phyloP scores from a whole-genome alignment of 2,329 filamentous ascomycete species.

The Podosphaera leucotricha region DNA sequence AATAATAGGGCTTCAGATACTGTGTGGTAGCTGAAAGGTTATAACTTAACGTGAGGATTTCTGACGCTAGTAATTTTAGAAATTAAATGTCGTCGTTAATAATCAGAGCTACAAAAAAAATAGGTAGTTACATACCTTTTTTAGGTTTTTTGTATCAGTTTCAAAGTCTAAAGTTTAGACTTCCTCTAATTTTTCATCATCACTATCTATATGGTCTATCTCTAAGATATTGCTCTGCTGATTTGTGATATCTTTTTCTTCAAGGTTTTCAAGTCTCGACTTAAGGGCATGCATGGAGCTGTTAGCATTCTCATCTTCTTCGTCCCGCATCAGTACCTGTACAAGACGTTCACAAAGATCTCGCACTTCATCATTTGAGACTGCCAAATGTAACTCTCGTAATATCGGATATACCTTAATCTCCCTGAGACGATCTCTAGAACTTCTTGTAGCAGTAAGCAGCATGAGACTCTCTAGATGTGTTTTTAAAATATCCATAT shows the following conservation, averaged over 20 bases:
- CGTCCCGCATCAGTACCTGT: constrained; percentile 28
- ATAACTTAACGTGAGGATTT: too few relatives aligned
- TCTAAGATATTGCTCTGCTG: not conserved
- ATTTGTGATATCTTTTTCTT: not conserved
- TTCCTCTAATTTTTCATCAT: constrained; percentile 16
- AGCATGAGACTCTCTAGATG: constrained; percentile 77
- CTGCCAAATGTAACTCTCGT: constrained; percentile 58
- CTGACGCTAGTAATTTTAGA: too few relatives aligned
- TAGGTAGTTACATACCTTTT: too few relatives aligned
- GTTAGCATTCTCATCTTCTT: constrained; percentile 13
- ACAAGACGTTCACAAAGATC: constrained; percentile 79
- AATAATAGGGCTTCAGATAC: too few relatives aligned
- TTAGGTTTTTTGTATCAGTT: too few relatives aligned
- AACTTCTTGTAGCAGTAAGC: constrained; percentile 53
- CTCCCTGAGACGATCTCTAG: constrained; percentile 48
- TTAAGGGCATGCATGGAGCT: constrained; percentile 8
- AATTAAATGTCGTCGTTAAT: too few relatives aligned
- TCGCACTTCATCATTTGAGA: constrained; percentile 55
- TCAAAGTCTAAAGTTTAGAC: constrained; percentile 6
- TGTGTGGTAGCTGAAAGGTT: too few relatives aligned
- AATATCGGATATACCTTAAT: constrained; percentile 77
- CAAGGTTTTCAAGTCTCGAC: not conserved
- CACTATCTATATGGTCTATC: constrained; percentile 11
- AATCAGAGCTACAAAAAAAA: too few relatives aligned
- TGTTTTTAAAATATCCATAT: constrained; percentile 54